phyloP scores from a whole-genome alignment of 768 basidiomycete species.

The Rhodotorula graminis region DNA sequence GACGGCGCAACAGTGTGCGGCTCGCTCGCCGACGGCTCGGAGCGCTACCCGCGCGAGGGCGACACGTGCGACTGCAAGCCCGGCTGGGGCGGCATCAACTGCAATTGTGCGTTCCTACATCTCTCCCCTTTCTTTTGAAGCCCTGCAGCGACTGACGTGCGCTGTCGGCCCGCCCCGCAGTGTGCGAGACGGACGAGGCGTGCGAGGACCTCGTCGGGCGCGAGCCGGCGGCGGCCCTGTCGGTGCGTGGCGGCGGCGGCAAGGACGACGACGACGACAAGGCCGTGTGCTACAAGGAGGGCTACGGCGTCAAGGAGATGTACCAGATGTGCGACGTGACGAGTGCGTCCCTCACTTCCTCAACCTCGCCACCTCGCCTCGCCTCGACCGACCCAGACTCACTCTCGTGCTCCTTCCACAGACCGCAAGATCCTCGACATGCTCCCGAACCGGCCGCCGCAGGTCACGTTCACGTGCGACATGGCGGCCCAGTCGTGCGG shows the following conservation, averaged over 20 bases:
- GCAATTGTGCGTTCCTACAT: conserved; percentile 66
- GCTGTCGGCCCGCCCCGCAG: conserved; percentile 50
- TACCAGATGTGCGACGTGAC: conserved; percentile 99
- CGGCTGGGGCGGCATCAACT: conserved; percentile 94
- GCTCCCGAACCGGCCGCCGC: conserved; percentile 84
- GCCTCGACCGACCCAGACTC: too few relatives aligned
- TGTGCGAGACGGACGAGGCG: conserved; percentile 75
- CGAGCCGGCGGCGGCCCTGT: conserved; percentile 18
- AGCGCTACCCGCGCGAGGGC: conserved; percentile 70
- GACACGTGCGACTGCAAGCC: conserved; percentile 82
- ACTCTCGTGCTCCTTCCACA: conserved; percentile 44
- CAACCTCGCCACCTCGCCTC: background rate
- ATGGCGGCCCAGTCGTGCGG: conserved; percentile 61
- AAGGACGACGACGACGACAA: conserved; percentile 41
- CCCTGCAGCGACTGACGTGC: background rate
- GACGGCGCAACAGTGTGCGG: conserved; percentile 66
- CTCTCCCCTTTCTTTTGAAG: background rate
- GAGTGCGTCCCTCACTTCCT: conserved; percentile 57
- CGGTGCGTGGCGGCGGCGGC: conserved; percentile 44
- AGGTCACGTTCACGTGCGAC: conserved; percentile 93
- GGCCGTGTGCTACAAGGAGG: conserved; percentile 92
- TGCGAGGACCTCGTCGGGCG: conserved; percentile 69
- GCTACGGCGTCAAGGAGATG: conserved; percentile 87
- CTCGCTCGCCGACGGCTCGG: conserved; percentile 82
- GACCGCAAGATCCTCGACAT: conserved; percentile 91